A percentile compares a stretch with the other conserved stretches of the same genome.
Evolutionary conservation across 2,329 filamentous ascomycete species (phyloP).

Genomic region (Fusarium cyanostomum): DNA sequence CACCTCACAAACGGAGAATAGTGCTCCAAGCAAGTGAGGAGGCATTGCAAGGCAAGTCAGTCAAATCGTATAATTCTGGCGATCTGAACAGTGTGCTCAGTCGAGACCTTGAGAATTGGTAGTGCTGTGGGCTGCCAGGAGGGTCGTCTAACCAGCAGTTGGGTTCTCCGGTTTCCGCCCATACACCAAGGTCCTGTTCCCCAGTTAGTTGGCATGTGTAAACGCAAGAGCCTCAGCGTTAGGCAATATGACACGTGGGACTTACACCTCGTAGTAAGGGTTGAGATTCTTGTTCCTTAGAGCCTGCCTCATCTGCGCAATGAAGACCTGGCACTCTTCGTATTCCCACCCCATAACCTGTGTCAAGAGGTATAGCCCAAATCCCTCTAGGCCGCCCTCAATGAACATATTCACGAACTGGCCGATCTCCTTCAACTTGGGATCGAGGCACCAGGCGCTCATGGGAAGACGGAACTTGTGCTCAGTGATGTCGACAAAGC

Average conservation of each 20-base stretch:
- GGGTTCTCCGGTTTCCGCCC: slow-evolving; percentile 14
- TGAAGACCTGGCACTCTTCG: slow-evolving; percentile 22
- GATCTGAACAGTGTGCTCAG: too few relatives aligned
- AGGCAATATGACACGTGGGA: too few relatives aligned
- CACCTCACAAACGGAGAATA: too few relatives aligned
- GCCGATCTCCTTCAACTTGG: slow-evolving; percentile 24
- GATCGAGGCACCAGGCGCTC: slow-evolving; percentile 19
- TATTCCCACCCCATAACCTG: slow-evolving; percentile 23
- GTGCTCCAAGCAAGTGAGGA: too few relatives aligned
- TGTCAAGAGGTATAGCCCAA: slow-evolving; percentile 16
- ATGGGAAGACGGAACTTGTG: slow-evolving; percentile 25
- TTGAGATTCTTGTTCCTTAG: slow-evolving; percentile 19
- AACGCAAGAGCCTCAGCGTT: too few relatives aligned
- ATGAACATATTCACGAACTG: slow-evolving; percentile 24
- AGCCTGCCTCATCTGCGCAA: slow-evolving; percentile 25
- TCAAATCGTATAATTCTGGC: too few relatives aligned
- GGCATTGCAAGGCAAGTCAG: too few relatives aligned
- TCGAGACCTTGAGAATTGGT: too few relatives aligned
- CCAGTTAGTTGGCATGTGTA: not conserved
- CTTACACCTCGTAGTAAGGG: slow-evolving; percentile 28
- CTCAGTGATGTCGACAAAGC: slow-evolving; percentile 23
- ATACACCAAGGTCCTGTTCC: slow-evolving; percentile 18
- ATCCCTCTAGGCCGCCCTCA: slow-evolving; percentile 19
- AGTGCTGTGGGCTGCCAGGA: too few relatives aligned
- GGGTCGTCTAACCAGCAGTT: too few relatives aligned